phyloP scores from a whole-genome alignment of 2,329 filamentous ascomycete species.

The Pseudogymnoascus sp. region DNA sequence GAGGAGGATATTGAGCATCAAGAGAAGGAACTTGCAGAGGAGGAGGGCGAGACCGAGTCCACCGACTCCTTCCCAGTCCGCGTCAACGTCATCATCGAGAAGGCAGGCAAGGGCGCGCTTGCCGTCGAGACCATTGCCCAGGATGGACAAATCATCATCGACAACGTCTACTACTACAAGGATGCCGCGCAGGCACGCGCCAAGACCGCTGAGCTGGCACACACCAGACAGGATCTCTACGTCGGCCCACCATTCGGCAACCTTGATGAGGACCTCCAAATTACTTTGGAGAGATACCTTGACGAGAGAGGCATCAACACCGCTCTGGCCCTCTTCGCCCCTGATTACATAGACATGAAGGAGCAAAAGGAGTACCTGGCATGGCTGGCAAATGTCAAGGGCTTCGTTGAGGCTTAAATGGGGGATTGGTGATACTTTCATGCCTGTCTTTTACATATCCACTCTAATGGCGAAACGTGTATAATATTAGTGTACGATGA shows the following conservation, averaged over 20 bases:
- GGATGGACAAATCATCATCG: constrained; percentile 77
- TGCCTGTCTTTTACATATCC: constrained; percentile 7
- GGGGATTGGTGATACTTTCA: background rate
- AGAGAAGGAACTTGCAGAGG: constrained; percentile 48
- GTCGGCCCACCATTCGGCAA: constrained; percentile 87
- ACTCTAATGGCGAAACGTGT: constrained; percentile 11
- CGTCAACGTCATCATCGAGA: constrained; percentile 81
- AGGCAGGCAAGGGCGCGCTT: constrained; percentile 69
- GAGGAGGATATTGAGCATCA: constrained; percentile 42
- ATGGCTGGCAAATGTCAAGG: constrained; percentile 84
- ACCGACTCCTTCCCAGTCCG: constrained; percentile 64
- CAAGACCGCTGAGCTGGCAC: constrained; percentile 65
- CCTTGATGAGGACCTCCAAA: constrained; percentile 91
- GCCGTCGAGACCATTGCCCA: constrained; percentile 79
- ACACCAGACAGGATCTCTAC: constrained; percentile 70
- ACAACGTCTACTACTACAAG: constrained; percentile 83
- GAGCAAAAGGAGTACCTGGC: constrained; percentile 94
- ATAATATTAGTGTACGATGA: constrained; percentile 5
- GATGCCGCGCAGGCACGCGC: constrained; percentile 70
- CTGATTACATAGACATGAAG: constrained; percentile 96
- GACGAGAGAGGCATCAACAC: constrained; percentile 90
- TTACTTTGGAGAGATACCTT: constrained; percentile 84
- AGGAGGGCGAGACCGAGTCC: constrained; percentile 41
- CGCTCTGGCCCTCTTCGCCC: constrained; percentile 78
- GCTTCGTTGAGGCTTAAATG: constrained; percentile 64